Percentiles rank a stretch among this genome's conserved stretches.
These are phyloP conservation scores for Rhodotorula sp. DNA, from an alignment of 1,284 basidiomycete species.

Conservation along the genomic window DNA sequence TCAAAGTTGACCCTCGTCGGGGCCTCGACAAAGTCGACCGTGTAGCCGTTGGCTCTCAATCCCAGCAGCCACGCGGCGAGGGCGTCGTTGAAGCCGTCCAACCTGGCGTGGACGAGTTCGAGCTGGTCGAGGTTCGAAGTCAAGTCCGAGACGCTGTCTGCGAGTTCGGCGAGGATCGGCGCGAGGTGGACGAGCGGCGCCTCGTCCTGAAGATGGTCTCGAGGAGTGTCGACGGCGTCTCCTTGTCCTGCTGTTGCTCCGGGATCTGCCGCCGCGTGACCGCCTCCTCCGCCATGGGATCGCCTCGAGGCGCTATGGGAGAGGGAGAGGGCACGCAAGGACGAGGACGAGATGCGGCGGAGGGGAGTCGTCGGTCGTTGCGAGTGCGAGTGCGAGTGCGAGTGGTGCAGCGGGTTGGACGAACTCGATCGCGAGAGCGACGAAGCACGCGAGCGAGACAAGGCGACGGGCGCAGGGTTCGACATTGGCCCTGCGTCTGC, in stretches of 20 bases:
- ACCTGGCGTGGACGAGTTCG: constrained; percentile 44
- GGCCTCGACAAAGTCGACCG: constrained; percentile 50
- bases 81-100: constrained; percentile 51
- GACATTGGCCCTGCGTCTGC: too few relatives aligned
- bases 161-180: constrained; percentile 48
- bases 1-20: constrained; percentile 40
- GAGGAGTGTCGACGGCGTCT: background rate
- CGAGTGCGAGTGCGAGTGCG: background rate
- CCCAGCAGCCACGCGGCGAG: constrained; percentile 51
- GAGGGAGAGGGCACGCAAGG: constrained; percentile 33
- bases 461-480: background rate
- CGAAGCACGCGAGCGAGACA: constrained; percentile 13
- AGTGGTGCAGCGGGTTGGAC: background rate
- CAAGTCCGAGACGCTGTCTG: constrained; percentile 48
- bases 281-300: background rate
- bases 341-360: constrained; percentile 33
- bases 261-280: too few relatives aligned
- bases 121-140: constrained; percentile 47
- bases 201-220: constrained; percentile 19
- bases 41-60: constrained; percentile 51
- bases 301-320: constrained; percentile 12
- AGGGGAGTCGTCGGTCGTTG: constrained; percentile 35
- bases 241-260: background rate
- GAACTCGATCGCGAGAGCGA: background rate
- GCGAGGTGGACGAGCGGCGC: constrained; percentile 49